phyloP scores from a whole-genome alignment of 257 asterid species.

The Eustoma russellianum region DNA sequence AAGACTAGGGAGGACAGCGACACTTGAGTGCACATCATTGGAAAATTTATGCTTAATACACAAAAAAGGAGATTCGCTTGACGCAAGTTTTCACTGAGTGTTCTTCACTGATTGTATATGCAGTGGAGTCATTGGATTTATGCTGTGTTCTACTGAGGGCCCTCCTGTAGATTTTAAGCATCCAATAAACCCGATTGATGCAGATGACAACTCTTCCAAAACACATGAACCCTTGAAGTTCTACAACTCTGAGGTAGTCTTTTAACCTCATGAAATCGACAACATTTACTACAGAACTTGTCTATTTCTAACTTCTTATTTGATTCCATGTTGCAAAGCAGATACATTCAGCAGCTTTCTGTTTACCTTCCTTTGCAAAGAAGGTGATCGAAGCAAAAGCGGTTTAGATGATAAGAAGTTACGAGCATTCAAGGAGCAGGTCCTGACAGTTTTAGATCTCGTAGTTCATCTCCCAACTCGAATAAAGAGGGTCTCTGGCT shows the following conservation, averaged over 20 bases:
- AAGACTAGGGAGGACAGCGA: no score
- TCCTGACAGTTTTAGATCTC: background rate
- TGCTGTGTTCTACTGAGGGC: slow-evolving; percentile 83
- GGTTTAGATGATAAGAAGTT: slow-evolving; percentile 15
- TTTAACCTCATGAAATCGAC: background rate
- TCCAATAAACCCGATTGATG: slow-evolving; percentile 61
- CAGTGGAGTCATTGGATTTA: slow-evolving; percentile 87
- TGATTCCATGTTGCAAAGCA: slow-evolving; percentile 2
- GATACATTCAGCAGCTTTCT: slow-evolving; percentile 94
- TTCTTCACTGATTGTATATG: background rate
- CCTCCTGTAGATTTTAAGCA: slow-evolving; percentile 65
- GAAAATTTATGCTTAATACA: no score
- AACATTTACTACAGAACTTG: background rate
- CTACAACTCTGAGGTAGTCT: slow-evolving; percentile 70
- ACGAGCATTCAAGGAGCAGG: slow-evolving; percentile 6
- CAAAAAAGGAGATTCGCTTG: no score
- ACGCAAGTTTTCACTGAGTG: no score
- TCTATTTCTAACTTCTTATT: slow-evolving; percentile 2
- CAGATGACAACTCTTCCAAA: slow-evolving; percentile 25
- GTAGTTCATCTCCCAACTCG: background rate
- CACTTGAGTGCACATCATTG: no score
- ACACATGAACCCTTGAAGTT: slow-evolving; percentile 49
- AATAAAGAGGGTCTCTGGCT: background rate
- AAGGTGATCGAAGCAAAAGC: slow-evolving; percentile 68
- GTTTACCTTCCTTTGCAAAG: slow-evolving; percentile 84